Evolutionary conservation across 768 basidiomycete species (phyloP).

Genomic region (Ephemerocybe angulata): DNA sequence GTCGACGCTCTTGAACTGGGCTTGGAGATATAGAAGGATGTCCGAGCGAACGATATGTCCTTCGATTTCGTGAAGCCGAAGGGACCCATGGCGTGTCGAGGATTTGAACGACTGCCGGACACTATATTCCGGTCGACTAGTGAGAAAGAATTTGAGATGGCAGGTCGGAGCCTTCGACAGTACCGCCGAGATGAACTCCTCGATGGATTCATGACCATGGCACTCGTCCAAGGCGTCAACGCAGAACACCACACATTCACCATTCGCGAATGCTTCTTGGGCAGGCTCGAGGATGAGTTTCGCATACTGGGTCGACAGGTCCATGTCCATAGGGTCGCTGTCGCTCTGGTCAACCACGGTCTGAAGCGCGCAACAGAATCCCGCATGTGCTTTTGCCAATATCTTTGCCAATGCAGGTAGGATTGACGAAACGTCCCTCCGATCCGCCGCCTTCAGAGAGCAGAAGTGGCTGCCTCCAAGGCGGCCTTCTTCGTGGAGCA

Average conservation of each 20-base stretch:
- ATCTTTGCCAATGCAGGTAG: neutral
- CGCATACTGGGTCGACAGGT: neutral
- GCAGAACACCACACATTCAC: slow-evolving; percentile 10
- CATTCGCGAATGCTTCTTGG: neutral
- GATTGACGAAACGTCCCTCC: neutral
- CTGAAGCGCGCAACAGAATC: neutral
- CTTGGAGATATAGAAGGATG: slow-evolving; percentile 2
- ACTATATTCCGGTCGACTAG: slow-evolving; percentile 17
- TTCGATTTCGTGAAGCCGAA: slow-evolving; percentile 9
- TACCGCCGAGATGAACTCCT: slow-evolving; percentile 14
- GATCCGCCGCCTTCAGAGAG: neutral
- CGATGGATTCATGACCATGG: slow-evolving; percentile 7
- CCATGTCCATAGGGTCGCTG: neutral
- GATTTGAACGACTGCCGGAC: slow-evolving; percentile 6
- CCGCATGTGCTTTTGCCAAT: neutral
- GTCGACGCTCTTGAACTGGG: neutral
- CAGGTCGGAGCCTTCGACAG: slow-evolving; percentile 5
- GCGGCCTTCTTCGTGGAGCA: neutral
- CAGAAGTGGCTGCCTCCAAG: slow-evolving; percentile 11
- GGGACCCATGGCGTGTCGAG: slow-evolving; percentile 1
- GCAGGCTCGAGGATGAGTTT: neutral
- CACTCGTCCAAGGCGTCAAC: slow-evolving; percentile 24
- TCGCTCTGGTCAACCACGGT: neutral
- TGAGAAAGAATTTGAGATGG: slow-evolving; percentile 20
- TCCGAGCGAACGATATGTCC: slow-evolving; percentile 1